A percentile compares a stretch with the other conserved stretches of the same genome.
phyloP scores from a whole-genome alignment of 331 rosid species.

The Stylosanthes scabra region DNA sequence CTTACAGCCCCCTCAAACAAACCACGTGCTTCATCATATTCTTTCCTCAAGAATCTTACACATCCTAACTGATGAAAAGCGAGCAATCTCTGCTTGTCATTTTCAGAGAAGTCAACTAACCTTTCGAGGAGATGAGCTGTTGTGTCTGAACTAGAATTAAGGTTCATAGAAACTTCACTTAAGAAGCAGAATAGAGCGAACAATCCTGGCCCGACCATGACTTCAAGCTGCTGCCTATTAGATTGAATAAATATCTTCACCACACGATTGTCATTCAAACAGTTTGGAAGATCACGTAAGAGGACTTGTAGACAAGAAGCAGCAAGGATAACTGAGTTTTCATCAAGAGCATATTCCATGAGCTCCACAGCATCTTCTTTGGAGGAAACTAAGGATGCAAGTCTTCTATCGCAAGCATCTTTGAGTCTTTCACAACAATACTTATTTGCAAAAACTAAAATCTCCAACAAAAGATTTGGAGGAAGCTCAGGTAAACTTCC shows the following conservation, averaged over 20 bases:
- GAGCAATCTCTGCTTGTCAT: constrained; percentile 73
- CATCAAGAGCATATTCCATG: constrained; percentile 81
- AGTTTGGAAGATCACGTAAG: constrained; percentile 79
- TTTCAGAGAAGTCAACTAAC: constrained; percentile 72
- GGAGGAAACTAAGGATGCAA: constrained; percentile 70
- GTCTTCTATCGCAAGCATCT: constrained; percentile 93
- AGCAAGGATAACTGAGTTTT: constrained; percentile 72
- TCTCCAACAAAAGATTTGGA: constrained; percentile 83
- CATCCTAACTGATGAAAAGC: constrained; percentile 87
- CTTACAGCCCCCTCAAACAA: constrained; percentile 80
- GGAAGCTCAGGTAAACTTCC: constrained; percentile 65
- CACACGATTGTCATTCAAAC: constrained; percentile 72
- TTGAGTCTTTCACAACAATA: constrained; percentile 87
- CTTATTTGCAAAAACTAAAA: constrained; percentile 77
- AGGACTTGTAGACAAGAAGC: constrained; percentile 87
- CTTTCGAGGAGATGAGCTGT: constrained; percentile 72
- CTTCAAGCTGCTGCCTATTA: constrained; percentile 63
- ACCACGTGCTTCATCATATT: constrained; percentile 68
- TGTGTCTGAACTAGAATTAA: constrained; percentile 69
- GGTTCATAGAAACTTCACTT: constrained; percentile 83
- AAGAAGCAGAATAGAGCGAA: constrained; percentile 83
- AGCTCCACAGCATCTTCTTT: constrained; percentile 91
- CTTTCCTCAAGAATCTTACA: constrained; percentile 74
- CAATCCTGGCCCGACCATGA: constrained; percentile 77
- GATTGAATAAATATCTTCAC: constrained; percentile 70